These are phyloP conservation scores for Glarea lozoyensis DNA, from an alignment of 495 filamentous ascomycete genomes.

Conservation along the genomic window DNA sequence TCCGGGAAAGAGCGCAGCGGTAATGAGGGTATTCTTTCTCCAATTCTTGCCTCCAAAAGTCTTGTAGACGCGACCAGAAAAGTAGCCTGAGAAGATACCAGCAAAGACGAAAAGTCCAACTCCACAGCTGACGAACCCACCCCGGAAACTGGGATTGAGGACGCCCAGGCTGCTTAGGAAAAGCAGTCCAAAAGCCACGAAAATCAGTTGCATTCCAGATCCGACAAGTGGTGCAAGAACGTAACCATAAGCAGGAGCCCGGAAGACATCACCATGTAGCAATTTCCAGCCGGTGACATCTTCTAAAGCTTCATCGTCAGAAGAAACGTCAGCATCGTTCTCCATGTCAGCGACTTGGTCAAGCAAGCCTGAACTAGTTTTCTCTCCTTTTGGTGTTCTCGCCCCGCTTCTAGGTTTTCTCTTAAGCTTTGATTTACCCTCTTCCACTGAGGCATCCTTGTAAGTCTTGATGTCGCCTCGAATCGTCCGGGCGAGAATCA, in stretches of 20 bases:
- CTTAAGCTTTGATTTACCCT: conserved; percentile 53
- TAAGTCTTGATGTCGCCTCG: conserved; percentile 66
- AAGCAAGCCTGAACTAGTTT: conserved; percentile 50
- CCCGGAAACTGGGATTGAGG: conserved; percentile 85
- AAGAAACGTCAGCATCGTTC: conserved; percentile 51
- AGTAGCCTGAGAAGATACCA: conserved; percentile 88
- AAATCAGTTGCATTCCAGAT: conserved; percentile 82
- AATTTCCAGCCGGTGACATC: conserved; percentile 91
- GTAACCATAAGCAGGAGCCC: conserved; percentile 62
- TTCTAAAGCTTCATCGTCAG: conserved; percentile 72
- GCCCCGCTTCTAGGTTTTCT: conserved; percentile 34
- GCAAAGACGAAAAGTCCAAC: conserved; percentile 84
- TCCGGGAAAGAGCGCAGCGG: conserved; percentile 77
- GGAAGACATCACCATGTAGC: conserved; percentile 92
- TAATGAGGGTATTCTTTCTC: conserved; percentile 75
- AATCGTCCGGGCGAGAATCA: conserved; percentile 78
- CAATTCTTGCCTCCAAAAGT: conserved; percentile 78
- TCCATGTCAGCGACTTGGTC: conserved; percentile 55
- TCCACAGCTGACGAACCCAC: conserved; percentile 83
- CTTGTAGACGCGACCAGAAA: conserved; percentile 75
- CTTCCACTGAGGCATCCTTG: conserved; percentile 55
- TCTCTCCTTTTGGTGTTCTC: conserved; percentile 38
- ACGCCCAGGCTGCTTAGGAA: conserved; percentile 75
- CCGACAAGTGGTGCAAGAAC: conserved; percentile 81
- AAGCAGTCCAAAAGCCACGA: conserved; percentile 74